Evolutionary conservation across 2,329 filamentous ascomycete species (phyloP).

Genomic region (Samsoniella hepiali): DNA sequence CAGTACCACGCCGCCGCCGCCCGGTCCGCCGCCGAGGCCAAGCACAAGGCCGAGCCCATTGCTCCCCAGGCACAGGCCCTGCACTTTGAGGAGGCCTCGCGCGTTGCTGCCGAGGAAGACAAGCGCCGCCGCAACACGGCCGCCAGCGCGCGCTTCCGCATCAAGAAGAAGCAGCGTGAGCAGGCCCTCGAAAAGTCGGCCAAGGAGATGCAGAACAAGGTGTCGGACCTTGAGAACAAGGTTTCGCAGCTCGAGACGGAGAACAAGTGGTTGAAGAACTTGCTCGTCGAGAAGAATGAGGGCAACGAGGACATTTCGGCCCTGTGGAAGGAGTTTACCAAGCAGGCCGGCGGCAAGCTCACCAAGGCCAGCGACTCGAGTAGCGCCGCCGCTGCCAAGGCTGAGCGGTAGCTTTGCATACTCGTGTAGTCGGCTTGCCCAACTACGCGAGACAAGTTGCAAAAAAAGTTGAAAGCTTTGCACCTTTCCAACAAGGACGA

Average conservation of each 20-base stretch:
- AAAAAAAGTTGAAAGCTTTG: slow-evolving; percentile 1
- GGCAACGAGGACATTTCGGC: slow-evolving; percentile 51
- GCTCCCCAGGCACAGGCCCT: slow-evolving; percentile 42
- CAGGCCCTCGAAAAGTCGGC: slow-evolving; percentile 77
- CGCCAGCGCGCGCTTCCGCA: slow-evolving; percentile 81
- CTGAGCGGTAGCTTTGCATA: slow-evolving; percentile 22
- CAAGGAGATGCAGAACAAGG: slow-evolving; percentile 81
- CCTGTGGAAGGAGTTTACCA: slow-evolving; percentile 50
- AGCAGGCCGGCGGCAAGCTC: slow-evolving; percentile 34
- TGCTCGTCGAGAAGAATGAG: slow-evolving; percentile 79
- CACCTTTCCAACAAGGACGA: background rate
- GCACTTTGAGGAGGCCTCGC: slow-evolving; percentile 67
- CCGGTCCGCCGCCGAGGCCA: slow-evolving; percentile 37
- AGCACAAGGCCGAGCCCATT: slow-evolving; percentile 45
- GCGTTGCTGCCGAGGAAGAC: slow-evolving; percentile 78
- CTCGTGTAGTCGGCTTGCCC: background rate
- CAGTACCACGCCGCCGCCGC: slow-evolving; percentile 31
- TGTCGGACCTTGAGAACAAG: slow-evolving; percentile 66
- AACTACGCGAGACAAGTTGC: background rate
- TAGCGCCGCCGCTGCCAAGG: slow-evolving; percentile 20
- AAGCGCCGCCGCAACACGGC: slow-evolving; percentile 87
- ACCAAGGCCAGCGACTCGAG: slow-evolving; percentile 30
- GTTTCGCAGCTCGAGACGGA: slow-evolving; percentile 78
- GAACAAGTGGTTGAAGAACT: slow-evolving; percentile 77
- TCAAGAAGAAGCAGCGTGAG: slow-evolving; percentile 96